Evolutionary conservation across 345 rosid genomes (phyloP).

Genomic region (Alliaria petiolata): DNA sequence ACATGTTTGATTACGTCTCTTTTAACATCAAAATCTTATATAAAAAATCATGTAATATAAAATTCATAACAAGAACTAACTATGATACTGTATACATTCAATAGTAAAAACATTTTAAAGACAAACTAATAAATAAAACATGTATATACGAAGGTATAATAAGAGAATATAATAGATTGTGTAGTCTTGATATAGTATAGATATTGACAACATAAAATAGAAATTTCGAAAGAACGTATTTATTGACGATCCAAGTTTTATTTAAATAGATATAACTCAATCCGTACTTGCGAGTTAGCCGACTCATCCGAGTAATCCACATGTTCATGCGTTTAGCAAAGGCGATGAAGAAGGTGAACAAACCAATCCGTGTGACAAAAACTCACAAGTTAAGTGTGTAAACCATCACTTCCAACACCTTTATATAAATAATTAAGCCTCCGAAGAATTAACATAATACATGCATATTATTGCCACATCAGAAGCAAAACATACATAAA

Average conservation of each 20-base stretch:
- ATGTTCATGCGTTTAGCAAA: conserved; percentile 28
- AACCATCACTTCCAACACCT: not conserved
- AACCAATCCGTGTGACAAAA: conserved; percentile 28
- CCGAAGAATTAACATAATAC: not conserved
- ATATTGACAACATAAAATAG: too few species aligned
- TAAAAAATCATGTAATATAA: too few species aligned
- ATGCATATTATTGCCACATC: not conserved
- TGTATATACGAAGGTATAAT: too few species aligned
- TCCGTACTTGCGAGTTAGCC: not conserved
- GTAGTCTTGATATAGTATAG: too few species aligned
- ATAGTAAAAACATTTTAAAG: too few species aligned
- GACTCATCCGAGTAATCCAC: not conserved
- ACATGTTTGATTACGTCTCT: too few species aligned
- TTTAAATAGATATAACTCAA: not conserved
- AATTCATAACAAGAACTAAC: too few species aligned
- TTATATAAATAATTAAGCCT: not conserved
- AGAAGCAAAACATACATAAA: not conserved
- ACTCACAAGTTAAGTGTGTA: conserved; percentile 20
- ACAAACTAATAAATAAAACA: too few species aligned
- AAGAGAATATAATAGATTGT: too few species aligned
- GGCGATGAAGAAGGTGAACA: conserved; percentile 25
- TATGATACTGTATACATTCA: too few species aligned
- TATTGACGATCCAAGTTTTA: not conserved
- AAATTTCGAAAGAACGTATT: too few species aligned
- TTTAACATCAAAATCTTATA: too few species aligned